A percentile compares a stretch with the other conserved stretches of the same genome.
Conservation (phyloP, 1,284 basidiomycete genomes). For the Calocybe gambosa region DNA sequence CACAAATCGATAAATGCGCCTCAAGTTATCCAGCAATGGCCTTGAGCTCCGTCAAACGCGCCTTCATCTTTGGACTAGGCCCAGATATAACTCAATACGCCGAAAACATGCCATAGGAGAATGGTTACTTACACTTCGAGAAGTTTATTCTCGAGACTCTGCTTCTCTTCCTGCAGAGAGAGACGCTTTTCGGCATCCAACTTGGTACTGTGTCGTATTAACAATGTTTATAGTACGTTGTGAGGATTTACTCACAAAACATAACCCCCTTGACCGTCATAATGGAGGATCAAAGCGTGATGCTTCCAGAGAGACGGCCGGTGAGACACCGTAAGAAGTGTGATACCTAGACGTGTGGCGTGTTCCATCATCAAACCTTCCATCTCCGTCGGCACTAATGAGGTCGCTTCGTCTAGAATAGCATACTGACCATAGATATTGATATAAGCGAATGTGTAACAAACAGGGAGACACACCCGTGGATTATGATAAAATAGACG, state of each 20-base stretch:
- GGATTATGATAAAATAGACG: slow-evolving; percentile 94
- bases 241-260: slow-evolving; percentile 59
- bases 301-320: slow-evolving; percentile 94
- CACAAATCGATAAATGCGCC: not conserved
- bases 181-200: slow-evolving; percentile 90
- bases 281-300: slow-evolving; percentile 88
- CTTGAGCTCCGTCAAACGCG: slow-evolving; percentile 68
- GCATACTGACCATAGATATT: slow-evolving; percentile 61
- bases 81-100: slow-evolving; percentile 2
- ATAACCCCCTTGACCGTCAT: slow-evolving; percentile 79
- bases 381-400: slow-evolving; percentile 88
- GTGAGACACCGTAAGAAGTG: slow-evolving; percentile 87
- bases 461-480: slow-evolving; percentile 46
- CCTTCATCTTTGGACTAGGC: slow-evolving; percentile 74
- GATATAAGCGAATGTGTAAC: not conserved
- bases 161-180: slow-evolving; percentile 92
- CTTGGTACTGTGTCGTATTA: slow-evolving; percentile 54
- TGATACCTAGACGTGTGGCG: slow-evolving; percentile 83
- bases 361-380: slow-evolving; percentile 96
- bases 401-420: slow-evolving; percentile 95
- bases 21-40: slow-evolving; percentile 21
- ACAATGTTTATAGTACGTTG: not conserved
- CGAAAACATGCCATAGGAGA: slow-evolving; percentile 3
- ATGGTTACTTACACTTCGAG: slow-evolving; percentile 63
- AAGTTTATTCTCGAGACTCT: slow-evolving; percentile 72